These are phyloP conservation scores for Aegilops tauschii DNA, from an alignment of 176 grass and related monocot genomes.

Conservation along the genomic window DNA sequence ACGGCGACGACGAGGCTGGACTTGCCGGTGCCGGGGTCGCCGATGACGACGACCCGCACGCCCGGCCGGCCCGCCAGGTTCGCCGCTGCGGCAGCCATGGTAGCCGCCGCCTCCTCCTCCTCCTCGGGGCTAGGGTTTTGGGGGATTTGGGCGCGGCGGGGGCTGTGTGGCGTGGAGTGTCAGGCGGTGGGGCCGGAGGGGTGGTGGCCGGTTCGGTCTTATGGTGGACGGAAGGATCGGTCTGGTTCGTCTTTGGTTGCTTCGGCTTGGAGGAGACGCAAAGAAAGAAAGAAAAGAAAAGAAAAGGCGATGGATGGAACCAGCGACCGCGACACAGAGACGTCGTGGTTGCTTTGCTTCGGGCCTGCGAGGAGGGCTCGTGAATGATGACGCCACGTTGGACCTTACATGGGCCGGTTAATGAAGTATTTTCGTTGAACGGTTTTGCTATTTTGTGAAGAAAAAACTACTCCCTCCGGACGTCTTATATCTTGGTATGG, in stretches of 20 bases:
- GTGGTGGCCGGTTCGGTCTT: not conserved
- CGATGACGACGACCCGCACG: conserved; percentile 84
- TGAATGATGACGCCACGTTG: not conserved
- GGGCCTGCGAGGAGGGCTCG: not conserved
- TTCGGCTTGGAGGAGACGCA: conserved; percentile 43
- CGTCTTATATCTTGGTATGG: too few species aligned
- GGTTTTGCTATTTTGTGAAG: too few species aligned
- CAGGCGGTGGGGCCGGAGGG: conserved; percentile 7
- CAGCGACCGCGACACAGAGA: not conserved
- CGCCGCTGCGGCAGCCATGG: conserved; percentile 48
- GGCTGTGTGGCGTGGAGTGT: conserved; percentile 9
- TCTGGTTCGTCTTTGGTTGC: conserved; percentile 1
- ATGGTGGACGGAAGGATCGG: not conserved
- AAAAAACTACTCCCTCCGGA: too few species aligned
- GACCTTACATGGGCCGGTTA: not conserved
- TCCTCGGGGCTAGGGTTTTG: conserved; percentile 50
- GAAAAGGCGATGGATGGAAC: not conserved
- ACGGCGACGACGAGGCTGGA: conserved; percentile 84
- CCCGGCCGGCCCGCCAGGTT: conserved; percentile 65
- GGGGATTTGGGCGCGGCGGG: conserved; percentile 27
- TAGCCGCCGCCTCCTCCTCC: not conserved
- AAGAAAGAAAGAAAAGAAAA: not conserved
- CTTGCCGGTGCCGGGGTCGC: conserved; percentile 82
- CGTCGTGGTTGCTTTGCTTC: not conserved
- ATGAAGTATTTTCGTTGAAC: too few species aligned